Conservation (phyloP, 1,284 basidiomycete species). For the Ustilago hordei region DNA sequence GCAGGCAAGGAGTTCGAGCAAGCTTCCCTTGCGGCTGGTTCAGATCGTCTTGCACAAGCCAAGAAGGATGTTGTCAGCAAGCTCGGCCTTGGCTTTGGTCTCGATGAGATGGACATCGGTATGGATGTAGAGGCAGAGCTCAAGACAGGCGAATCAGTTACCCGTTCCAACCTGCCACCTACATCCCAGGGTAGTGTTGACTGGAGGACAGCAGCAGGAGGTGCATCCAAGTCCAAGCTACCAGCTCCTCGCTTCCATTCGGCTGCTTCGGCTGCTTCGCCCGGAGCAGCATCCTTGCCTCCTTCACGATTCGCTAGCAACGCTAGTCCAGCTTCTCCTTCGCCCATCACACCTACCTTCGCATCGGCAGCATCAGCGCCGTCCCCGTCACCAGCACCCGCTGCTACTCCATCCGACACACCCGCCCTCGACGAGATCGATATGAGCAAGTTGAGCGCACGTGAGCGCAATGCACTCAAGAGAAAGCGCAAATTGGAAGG, state of each 20-base stretch:
- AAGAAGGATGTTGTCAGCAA: constrained; percentile 78
- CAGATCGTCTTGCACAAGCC: constrained; percentile 79
- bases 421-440: constrained; percentile 55
- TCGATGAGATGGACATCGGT: constrained; percentile 77
- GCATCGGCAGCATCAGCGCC: constrained; percentile 21
- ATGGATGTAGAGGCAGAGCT: constrained; percentile 70
- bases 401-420: constrained; percentile 22
- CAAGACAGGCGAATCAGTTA: constrained; percentile 28
- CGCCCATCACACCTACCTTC: constrained; percentile 26
- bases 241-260: constrained; percentile 39
- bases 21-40: constrained; percentile 59
- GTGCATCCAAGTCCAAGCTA: constrained; percentile 28
- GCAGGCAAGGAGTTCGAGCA: constrained; percentile 83
- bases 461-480: constrained; percentile 89
- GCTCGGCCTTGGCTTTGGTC: constrained; percentile 75
- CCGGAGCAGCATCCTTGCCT: constrained; percentile 18
- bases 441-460: constrained; percentile 72
- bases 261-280: constrained; percentile 13
- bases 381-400: constrained; percentile 27
- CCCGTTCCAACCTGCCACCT: constrained; percentile 12
- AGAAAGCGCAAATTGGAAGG: constrained; percentile 90
- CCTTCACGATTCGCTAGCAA: constrained; percentile 30
- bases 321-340: constrained; percentile 27
- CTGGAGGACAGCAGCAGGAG: constrained; percentile 49
- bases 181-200: constrained; percentile 41